A percentile compares a stretch with the other conserved stretches of the same genome.
phyloP scores from a whole-genome alignment of 305 asterid species.

The Coffea humblotiana region DNA sequence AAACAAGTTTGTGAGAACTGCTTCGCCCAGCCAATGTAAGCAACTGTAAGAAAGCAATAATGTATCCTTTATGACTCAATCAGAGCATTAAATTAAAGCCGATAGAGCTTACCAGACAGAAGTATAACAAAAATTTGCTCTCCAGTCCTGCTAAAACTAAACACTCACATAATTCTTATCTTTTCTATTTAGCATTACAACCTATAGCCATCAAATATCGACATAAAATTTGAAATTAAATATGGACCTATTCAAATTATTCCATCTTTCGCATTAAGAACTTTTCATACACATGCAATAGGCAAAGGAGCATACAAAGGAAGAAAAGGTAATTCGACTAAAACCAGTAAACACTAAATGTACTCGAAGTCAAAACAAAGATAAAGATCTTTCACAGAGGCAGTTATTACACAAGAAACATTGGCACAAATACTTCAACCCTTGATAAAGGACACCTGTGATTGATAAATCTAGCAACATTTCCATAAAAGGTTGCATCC shows the following conservation, averaged over 20 bases:
- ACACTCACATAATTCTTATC: neutral
- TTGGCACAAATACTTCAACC: neutral
- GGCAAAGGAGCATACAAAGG: no score
- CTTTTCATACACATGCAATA: no score
- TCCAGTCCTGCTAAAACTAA: neutral
- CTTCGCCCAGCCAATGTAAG: neutral
- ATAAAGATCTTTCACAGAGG: neutral
- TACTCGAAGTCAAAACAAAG: neutral
- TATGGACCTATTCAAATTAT: no score
- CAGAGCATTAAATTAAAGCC: neutral
- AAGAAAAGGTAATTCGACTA: no score
- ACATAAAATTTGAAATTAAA: neutral
- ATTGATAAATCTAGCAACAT: slow-evolving; percentile 54
- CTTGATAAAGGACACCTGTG: slow-evolving; percentile 37
- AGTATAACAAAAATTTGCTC: neutral
- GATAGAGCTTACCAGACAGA: no score
- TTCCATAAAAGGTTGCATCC: slow-evolving; percentile 50
- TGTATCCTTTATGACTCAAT: neutral
- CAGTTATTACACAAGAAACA: neutral
- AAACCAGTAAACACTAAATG: no score
- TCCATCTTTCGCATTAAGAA: no score
- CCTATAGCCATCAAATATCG: neutral
- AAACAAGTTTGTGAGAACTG: neutral
- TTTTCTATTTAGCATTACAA: no score
- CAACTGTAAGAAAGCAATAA: neutral